phyloP scores from a whole-genome alignment of 2,329 filamentous ascomycete genomes.

The Elsinoe perseae region DNA sequence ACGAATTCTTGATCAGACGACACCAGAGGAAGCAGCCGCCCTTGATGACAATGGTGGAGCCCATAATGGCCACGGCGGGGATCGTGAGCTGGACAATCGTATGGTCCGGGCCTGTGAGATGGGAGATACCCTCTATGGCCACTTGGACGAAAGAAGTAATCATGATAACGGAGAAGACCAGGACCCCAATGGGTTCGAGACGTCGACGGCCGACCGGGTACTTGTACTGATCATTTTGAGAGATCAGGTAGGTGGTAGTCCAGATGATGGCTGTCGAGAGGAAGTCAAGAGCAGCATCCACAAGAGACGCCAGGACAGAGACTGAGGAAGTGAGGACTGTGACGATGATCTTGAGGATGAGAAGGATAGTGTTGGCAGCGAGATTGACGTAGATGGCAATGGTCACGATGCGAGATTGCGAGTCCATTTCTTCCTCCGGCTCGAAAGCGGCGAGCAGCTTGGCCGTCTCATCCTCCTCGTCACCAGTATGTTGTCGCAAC shows the following conservation, averaged over 20 bases:
- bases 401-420: slow-evolving; percentile 67
- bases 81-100: slow-evolving; percentile 63
- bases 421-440: slow-evolving; percentile 62
- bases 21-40: slow-evolving; percentile 81
- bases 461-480: slow-evolving; percentile 37
- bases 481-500: slow-evolving; percentile 40
- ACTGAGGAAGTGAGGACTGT: slow-evolving; percentile 71
- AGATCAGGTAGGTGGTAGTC: slow-evolving; percentile 67
- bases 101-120: slow-evolving; percentile 54
- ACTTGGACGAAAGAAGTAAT: slow-evolving; percentile 78
- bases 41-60: slow-evolving; percentile 73
- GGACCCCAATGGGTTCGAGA: slow-evolving; percentile 69
- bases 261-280: slow-evolving; percentile 74
- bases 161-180: slow-evolving; percentile 81
- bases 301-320: slow-evolving; percentile 70
- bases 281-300: slow-evolving; percentile 74
- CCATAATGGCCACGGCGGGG: slow-evolving; percentile 72
- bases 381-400: slow-evolving; percentile 84
- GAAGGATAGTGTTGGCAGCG: slow-evolving; percentile 64
- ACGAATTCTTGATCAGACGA: slow-evolving; percentile 75
- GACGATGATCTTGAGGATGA: slow-evolving; percentile 69
- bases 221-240: slow-evolving; percentile 62
- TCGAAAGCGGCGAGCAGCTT: slow-evolving; percentile 60
- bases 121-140: slow-evolving; percentile 59
- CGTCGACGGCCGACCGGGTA: slow-evolving; percentile 72